Evolutionary conservation across 2,329 filamentous ascomycete genomes (phyloP), one percentile per base, ranked within the genome.

Genomic region (Colletotrichum gloeosporioides): DNA sequence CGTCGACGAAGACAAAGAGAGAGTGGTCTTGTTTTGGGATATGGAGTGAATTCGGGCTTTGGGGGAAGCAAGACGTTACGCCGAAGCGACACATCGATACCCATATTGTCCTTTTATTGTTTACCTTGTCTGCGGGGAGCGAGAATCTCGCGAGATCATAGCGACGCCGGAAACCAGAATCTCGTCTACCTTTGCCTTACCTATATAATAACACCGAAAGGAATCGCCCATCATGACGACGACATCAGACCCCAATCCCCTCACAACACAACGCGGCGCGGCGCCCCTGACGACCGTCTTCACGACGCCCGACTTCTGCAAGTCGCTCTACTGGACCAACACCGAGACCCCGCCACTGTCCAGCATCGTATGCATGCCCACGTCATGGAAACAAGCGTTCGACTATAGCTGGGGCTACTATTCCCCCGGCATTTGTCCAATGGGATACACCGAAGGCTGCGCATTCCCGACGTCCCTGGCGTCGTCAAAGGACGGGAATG

Each of bases 321-420:
- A 61, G 6, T 4, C 15, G 3, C 34, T 53, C 8, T 73, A 76
- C 74, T 76, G 74, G 74, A 73, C 74, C 25, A 25, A 76, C 70
- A 76, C 64, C 10, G 13, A 65, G 29, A 76, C 74, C 13, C 74
- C 74, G 34, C 74, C 74, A 27, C 74, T 76, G 57, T 73, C 70
- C 29, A 76, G 74, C 59, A 27, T 69, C 8, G 74, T 73, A 25
- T 76, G 74, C 29, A 76, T 76, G 74, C 74, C 74, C 18, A 69
- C 70, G 22, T 76, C 74, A 36, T 76, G 74, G 74, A 72, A 69
- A 32, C 74, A 76, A 36, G 57, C 73, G 15, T 71, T 22, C 31
- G 77, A 61, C 32, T 79, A 79, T 22, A 12, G 29, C 9, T 76
- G 74, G 74, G 78, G 78, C 9, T 79, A 59, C 57, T 79, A 79